Base-by-base conservation (phyloP, 108 stramenopile genomes). In the Pseudonitzschia multiseries region DNA sequence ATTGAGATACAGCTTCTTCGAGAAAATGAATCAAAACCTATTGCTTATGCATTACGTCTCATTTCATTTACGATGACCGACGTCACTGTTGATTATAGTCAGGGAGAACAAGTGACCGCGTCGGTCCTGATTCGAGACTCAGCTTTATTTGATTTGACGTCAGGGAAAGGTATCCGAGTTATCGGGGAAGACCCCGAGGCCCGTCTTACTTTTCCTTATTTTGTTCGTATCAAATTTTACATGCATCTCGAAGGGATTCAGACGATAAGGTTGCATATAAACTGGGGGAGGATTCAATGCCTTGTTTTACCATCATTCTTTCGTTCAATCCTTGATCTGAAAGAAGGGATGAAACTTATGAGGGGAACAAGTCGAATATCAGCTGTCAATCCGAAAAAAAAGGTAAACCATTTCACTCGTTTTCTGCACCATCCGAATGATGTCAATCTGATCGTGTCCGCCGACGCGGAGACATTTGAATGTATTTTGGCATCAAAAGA, bases 211-310 rank as follows among this genome's bases (percentile, higher is more conserved):
- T 70, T 54, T 48, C 76, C 72, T 21, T 62, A 68, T 44, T 83
- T 83, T 68, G 67, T 76, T 0, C 68, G 68, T 9, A 21, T 83
- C 26, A 43, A 75, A 42, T 40, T 83, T 18, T 68, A 41, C 27
- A 60, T 69, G 57, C 36, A 69, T 17, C 20, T 29, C 1, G 54
- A 71, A 20, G 66, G 71, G 5, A 21, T 62, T 14, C 51, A 64
- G 22, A 71, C 56, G 51, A 68, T 69, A n/a, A 41, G 65, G n/a
- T 36, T 84, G n/a, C 28, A 72, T 4, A 61, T 78, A 29, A 72
- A 70, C 36, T 84, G 78, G 78, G 83, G 80, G 2, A 40, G 64
- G 17, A 74, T 78, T n/a, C 83, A 84, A 41, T 75, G 80, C 28
- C 62, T 84, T 21, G 40, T 74, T 22, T 50, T 84, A 15, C 83